These are phyloP conservation scores for Lentinula lateritia DNA, from an alignment of 768 basidiomycete genomes.

Conservation along the genomic window DNA sequence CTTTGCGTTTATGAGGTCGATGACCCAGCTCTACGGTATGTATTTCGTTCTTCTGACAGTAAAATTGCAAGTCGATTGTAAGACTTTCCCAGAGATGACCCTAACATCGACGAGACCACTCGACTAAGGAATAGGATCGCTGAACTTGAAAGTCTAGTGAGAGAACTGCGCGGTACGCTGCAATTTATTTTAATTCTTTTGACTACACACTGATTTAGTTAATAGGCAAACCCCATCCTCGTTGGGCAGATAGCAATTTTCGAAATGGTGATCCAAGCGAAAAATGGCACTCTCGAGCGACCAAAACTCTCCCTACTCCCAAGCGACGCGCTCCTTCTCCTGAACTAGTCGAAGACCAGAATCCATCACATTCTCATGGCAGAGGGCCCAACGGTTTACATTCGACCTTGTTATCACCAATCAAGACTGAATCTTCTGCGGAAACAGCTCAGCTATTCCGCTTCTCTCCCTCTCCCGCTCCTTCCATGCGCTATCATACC, in stretches of 20 bases:
- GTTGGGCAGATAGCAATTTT: conserved; percentile 78
- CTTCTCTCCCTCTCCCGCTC: conserved; percentile 58
- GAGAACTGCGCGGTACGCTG: conserved; percentile 71
- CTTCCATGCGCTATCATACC: conserved; percentile 47
- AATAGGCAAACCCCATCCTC: conserved; percentile 79
- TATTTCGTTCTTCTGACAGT: neutral
- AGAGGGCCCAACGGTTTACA: conserved; percentile 23
- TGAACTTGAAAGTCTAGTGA: conserved; percentile 87
- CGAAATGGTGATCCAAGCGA: conserved; percentile 77
- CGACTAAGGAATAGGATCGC: conserved; percentile 84
- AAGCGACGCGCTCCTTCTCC: conserved; percentile 27
- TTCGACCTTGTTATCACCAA: conserved; percentile 32
- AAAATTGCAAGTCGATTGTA: conserved; percentile 1
- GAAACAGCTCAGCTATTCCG: conserved; percentile 60
- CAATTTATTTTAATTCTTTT: conserved; percentile 6
- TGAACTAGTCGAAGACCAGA: conserved; percentile 9
- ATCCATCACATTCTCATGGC: neutral
- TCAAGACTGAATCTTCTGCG: conserved; percentile 59
- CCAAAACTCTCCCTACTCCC: conserved; percentile 51
- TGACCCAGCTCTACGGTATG: conserved; percentile 74
- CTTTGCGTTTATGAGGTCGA: conserved; percentile 95
- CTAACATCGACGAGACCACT: conserved; percentile 81
- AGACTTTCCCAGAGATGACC: conserved; percentile 61
- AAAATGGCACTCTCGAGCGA: conserved; percentile 82
- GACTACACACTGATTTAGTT: conserved; percentile 2